Evolutionary conservation across 371 early-diverging fungal species (phyloP).

Genomic region (Mortierella sp.): DNA sequence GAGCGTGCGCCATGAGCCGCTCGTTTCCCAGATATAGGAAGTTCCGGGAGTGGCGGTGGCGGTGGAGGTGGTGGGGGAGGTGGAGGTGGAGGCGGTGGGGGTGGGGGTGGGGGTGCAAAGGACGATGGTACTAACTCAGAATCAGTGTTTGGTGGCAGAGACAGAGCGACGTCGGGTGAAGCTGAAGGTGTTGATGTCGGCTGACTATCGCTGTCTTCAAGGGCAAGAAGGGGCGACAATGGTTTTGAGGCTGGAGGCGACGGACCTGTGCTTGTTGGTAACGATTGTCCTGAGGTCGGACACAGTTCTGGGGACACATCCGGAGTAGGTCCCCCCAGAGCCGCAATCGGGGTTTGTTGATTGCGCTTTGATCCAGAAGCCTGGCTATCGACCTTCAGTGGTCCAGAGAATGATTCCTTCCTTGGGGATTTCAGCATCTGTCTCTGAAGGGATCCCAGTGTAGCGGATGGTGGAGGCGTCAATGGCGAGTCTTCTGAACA

Average conservation of each 20-base stretch:
- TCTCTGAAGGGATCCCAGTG: slow-evolving; percentile 9
- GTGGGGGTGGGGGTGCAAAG: slow-evolving; percentile 20
- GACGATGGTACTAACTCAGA: neutral
- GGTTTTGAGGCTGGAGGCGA: too few relatives aligned
- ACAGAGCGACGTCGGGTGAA: neutral
- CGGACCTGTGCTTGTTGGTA: too few relatives aligned
- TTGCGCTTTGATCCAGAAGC: too few relatives aligned
- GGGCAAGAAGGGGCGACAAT: slow-evolving; percentile 1
- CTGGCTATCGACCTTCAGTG: neutral
- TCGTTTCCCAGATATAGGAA: too few relatives aligned
- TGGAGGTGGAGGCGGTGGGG: slow-evolving; percentile 24
- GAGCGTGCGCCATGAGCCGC: slow-evolving; percentile 9
- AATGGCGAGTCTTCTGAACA: too few relatives aligned
- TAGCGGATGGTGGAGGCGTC: slow-evolving; percentile 31
- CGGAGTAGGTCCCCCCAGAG: slow-evolving; percentile 5
- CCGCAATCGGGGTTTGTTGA: too few relatives aligned
- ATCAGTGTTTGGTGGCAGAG: neutral
- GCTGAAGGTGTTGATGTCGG: slow-evolving; percentile 3
- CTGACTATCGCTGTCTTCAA: too few relatives aligned
- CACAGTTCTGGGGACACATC: slow-evolving; percentile 21
- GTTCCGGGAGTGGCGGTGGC: too few relatives aligned
- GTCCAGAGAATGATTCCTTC: neutral
- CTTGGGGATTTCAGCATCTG: slow-evolving; percentile 1
- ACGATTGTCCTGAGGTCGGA: slow-evolving; percentile 2
- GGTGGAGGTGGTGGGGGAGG: slow-evolving; percentile 1